These are phyloP conservation scores for Wickerhamomyces mucosus DNA, from an alignment of 805 yeast species.

Conservation along the genomic window DNA sequence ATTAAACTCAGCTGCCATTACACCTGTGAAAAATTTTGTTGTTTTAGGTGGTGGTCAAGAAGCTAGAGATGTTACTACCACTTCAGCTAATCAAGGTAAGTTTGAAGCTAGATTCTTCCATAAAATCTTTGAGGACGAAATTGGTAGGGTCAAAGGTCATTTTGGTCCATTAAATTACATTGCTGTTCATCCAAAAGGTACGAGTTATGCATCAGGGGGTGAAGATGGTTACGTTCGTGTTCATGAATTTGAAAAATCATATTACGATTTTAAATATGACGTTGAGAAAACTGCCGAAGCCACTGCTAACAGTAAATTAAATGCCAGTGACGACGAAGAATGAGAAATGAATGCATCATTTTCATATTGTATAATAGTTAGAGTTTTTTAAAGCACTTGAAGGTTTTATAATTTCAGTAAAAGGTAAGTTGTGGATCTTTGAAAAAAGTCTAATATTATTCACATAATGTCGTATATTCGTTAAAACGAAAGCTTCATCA, in stretches of 20 bases:
- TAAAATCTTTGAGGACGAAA: slow-evolving; percentile 89
- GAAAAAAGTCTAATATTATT: too few species aligned
- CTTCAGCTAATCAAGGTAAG: slow-evolving; percentile 86
- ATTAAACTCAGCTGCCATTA: slow-evolving; percentile 88
- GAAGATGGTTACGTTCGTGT: slow-evolving; percentile 97
- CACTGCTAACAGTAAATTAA: slow-evolving; percentile 11
- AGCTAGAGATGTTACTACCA: slow-evolving; percentile 97
- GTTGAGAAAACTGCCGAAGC: slow-evolving; percentile 72
- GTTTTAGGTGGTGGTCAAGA: slow-evolving; percentile 99
- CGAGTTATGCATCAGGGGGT: slow-evolving; percentile 92
- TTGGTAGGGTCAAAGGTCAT: slow-evolving; percentile 96
- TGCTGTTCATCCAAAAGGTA: slow-evolving; percentile 91
- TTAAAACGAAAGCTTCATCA: slow-evolving; percentile 2
- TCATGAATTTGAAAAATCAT: slow-evolving; percentile 86
- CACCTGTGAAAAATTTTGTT: slow-evolving; percentile 86
- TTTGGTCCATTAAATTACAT: slow-evolving; percentile 96
- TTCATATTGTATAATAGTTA: not conserved
- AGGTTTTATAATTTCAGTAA: not conserved
- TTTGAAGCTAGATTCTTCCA: slow-evolving; percentile 96
- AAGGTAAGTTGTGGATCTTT: slow-evolving; percentile 2
- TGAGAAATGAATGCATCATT: not conserved
- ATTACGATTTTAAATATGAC: slow-evolving; percentile 88
- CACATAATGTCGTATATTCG: too few species aligned
- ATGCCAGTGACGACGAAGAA: slow-evolving; percentile 1
- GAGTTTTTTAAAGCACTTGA: not conserved